Conservation (phyloP, 768 basidiomycete species). For the Trametopsis cervina region DNA sequence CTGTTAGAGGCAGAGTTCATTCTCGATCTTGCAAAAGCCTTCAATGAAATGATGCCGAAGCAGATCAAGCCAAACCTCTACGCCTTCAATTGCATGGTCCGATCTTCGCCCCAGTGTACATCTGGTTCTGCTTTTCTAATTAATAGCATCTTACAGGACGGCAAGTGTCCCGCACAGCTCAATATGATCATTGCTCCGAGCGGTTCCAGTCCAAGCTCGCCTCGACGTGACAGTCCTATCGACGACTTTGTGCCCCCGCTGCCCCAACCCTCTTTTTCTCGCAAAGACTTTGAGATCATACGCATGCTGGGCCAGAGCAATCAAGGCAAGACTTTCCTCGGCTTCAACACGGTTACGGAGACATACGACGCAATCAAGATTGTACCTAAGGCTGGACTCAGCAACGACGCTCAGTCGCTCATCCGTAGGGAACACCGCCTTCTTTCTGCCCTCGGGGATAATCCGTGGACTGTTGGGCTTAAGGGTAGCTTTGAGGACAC, state of each 20-base stretch:
- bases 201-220: too few species aligned
- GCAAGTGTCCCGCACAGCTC: too few species aligned
- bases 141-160: too few species aligned
- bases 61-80: background rate
- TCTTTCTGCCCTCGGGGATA: background rate
- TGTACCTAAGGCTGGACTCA: background rate
- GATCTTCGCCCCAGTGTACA: too few species aligned
- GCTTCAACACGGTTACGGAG: constrained; percentile 1
- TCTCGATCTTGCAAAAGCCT: background rate
- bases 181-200: too few species aligned
- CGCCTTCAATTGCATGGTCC: too few species aligned
- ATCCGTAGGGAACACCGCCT: constrained; percentile 10
- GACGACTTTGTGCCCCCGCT: background rate
- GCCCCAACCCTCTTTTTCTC: background rate
- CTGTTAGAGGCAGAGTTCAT: constrained; percentile 11
- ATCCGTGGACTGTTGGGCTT: constrained; percentile 6
- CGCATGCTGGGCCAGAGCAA: constrained; percentile 3
- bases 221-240: too few species aligned
- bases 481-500: constrained; percentile 10
- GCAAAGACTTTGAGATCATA: constrained; percentile 6
- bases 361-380: constrained; percentile 5
- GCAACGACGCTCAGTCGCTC: background rate
- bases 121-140: too few species aligned
- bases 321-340: constrained; percentile 6
- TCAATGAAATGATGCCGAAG: background rate